Percentiles rank a stretch among this genome's conserved stretches.
Conservation (phyloP, 2,329 filamentous ascomycete species). For the Penicillium thymicola region DNA sequence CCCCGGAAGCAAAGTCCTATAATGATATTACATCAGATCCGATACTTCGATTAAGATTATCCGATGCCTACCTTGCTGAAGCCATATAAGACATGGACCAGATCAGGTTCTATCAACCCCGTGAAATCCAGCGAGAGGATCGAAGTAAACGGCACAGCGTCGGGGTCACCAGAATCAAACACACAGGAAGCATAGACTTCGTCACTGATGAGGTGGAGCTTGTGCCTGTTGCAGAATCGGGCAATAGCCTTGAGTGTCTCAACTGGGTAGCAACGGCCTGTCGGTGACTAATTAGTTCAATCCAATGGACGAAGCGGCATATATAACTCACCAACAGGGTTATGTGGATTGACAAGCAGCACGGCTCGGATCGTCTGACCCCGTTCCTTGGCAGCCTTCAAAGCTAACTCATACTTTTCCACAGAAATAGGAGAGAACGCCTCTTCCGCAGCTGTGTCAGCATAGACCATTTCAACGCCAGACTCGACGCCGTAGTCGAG, state of each 20-base stretch:
- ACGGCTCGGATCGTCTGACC: constrained; percentile 41
- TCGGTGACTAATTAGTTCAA: constrained; percentile 8
- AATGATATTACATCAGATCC: constrained; percentile 27
- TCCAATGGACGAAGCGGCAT: neutral
- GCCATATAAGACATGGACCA: constrained; percentile 51
- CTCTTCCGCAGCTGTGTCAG: constrained; percentile 37
- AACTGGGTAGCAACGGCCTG: constrained; percentile 45
- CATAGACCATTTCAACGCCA: constrained; percentile 39
- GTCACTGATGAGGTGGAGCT: constrained; percentile 54
- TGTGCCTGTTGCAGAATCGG: constrained; percentile 47
- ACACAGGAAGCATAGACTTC: constrained; percentile 57
- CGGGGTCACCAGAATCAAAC: constrained; percentile 40
- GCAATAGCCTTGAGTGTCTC: constrained; percentile 46
- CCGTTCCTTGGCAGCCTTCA: constrained; percentile 28
- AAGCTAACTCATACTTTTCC: constrained; percentile 38
- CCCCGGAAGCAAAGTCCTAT: constrained; percentile 33
- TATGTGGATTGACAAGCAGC: constrained; percentile 46
- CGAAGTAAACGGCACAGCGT: constrained; percentile 44
- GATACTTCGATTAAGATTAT: constrained; percentile 24
- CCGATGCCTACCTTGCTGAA: constrained; percentile 34
- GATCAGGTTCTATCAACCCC: constrained; percentile 46
- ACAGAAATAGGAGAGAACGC: constrained; percentile 36
- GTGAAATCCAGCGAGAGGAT: constrained; percentile 43
- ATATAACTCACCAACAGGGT: constrained; percentile 38
- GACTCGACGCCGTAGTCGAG: constrained; percentile 49